These are phyloP conservation scores for Aristolochia fimbriata DNA, from an alignment of 164 flowering plant species.

Conservation along the genomic window DNA sequence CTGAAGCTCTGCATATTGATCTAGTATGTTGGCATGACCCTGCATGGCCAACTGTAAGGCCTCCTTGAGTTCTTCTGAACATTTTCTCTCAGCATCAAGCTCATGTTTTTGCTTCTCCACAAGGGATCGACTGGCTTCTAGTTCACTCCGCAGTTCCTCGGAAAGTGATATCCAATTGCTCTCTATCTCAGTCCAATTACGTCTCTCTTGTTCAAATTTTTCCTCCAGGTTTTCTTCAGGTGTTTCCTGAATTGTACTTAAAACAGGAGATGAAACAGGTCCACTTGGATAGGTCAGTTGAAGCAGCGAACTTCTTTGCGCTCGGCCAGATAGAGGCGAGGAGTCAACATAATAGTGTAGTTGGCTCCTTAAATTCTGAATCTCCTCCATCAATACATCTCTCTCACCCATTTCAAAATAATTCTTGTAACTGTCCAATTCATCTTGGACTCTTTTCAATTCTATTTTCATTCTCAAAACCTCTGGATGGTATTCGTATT, in stretches of 20 bases:
- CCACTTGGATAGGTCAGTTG: slow-evolving; percentile 51
- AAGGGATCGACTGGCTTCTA: slow-evolving; percentile 45
- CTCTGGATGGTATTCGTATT: slow-evolving; percentile 89
- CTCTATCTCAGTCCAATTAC: slow-evolving; percentile 69
- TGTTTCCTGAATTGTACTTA: slow-evolving; percentile 23
- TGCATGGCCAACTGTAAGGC: slow-evolving; percentile 95
- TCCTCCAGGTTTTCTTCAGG: slow-evolving; percentile 37
- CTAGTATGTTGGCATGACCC: slow-evolving; percentile 95
- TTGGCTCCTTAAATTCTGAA: slow-evolving; percentile 76
- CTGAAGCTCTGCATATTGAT: slow-evolving; percentile 92
- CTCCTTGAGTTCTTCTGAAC: slow-evolving; percentile 85
- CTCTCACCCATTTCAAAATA: slow-evolving; percentile 85
- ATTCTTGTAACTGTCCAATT: slow-evolving; percentile 57
- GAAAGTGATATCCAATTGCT: slow-evolving; percentile 84
- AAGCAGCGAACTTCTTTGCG: slow-evolving; percentile 30
- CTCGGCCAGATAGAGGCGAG: slow-evolving; percentile 34
- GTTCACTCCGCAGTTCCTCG: slow-evolving; percentile 69
- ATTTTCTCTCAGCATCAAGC: slow-evolving; percentile 66
- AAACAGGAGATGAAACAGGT: slow-evolving; percentile 28
- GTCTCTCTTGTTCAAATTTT: slow-evolving; percentile 69
- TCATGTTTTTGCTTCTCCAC: slow-evolving; percentile 59
- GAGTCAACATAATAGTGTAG: slow-evolving; percentile 65
- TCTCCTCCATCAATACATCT: slow-evolving; percentile 86
- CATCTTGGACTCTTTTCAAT: slow-evolving; percentile 67
- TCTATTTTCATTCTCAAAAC: slow-evolving; percentile 54